phyloP scores from a whole-genome alignment of 83 land plant genomes.

The Picea abies region DNA sequence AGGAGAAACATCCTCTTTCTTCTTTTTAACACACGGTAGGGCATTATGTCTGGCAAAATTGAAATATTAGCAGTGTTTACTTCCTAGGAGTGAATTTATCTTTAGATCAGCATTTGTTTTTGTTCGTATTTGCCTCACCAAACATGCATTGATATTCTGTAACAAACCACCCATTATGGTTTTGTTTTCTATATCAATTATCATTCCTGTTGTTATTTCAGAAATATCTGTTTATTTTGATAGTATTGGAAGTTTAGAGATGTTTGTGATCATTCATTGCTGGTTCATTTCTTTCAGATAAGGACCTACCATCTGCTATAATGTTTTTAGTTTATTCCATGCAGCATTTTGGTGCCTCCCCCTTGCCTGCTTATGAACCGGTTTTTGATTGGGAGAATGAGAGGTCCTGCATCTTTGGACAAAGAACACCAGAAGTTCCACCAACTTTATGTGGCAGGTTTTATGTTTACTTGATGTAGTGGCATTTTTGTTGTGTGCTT shows the following conservation, averaged over 20 bases:
- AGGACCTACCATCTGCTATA: neutral
- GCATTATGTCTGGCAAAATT: neutral
- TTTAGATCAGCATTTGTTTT: neutral
- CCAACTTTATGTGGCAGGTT: constrained; percentile 50
- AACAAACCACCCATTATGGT: neutral
- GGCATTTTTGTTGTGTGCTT: neutral
- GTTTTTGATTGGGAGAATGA: constrained; percentile 95
- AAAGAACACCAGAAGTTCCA: constrained; percentile 69
- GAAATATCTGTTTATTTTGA: neutral
- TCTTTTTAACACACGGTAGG: neutral
- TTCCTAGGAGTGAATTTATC: neutral
- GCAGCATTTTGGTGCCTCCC: constrained; percentile 87
- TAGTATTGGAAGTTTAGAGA: neutral
- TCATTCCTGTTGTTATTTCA: too few relatives aligned
- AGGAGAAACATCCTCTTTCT: too few relatives aligned
- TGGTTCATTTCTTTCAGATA: neutral
- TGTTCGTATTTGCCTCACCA: neutral
- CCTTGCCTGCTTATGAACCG: constrained; percentile 93
- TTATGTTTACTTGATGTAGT: constrained; percentile 3
- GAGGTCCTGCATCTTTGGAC: constrained; percentile 81
- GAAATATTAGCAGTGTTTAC: neutral
- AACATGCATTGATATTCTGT: neutral
- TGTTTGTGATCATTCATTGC: neutral
- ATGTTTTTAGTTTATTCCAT: constrained; percentile 5
- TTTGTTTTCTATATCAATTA: neutral